Base-by-base conservation (phyloP, 2,329 filamentous ascomycete species). In the Atkinsonella texensis region DNA sequence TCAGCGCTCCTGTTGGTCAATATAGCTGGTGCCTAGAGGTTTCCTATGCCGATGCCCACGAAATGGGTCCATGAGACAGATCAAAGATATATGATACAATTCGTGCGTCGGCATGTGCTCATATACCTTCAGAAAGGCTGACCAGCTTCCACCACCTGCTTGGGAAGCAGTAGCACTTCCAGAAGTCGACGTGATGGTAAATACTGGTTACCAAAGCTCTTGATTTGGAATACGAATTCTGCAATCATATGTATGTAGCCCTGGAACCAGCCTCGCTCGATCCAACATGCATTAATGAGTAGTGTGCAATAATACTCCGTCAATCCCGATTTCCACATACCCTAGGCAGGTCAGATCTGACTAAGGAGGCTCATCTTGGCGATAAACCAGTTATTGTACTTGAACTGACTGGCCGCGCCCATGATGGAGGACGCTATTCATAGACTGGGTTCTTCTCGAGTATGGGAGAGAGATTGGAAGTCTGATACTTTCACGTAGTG, bases 71-170 rank as follows among this genome's bases (percentile, higher is more conserved):
- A 45, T 15, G 39, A 13, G 12, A 18, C 23, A 20, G 18, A n/a
- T 48, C 50, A 39, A 52, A 42, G 46, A 20, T 18, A 55, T 8
- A 18, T 4, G 6, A 31, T 28, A 17, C 12, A 12, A 5, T 31
- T 42, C 17, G 35, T 31, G 39, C 20, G 17, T 40, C 38, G 2
- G 35, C 15, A 7, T 32, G 33, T 52, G 32, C 5, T 10, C 12
- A 13, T 54, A 33, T 60, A 77, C 74, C 71, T 76, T 77, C 54
- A 77, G 65, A 57, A 77, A 77, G 40, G 74, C 67, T 31, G 72
- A 63, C 75, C 75, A 78, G 63, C 72, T 75, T 55, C 72, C 68
- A 60, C 69, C 70, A 57, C 61, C 65, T 45, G 69, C 68, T 54
- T 69, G 65, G 33, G 68, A 56, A 42, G 67, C 59, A 31, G 64